phyloP scores from a whole-genome alignment of 1,139 yeast genomes.

The Protomyces pachydermus region DNA sequence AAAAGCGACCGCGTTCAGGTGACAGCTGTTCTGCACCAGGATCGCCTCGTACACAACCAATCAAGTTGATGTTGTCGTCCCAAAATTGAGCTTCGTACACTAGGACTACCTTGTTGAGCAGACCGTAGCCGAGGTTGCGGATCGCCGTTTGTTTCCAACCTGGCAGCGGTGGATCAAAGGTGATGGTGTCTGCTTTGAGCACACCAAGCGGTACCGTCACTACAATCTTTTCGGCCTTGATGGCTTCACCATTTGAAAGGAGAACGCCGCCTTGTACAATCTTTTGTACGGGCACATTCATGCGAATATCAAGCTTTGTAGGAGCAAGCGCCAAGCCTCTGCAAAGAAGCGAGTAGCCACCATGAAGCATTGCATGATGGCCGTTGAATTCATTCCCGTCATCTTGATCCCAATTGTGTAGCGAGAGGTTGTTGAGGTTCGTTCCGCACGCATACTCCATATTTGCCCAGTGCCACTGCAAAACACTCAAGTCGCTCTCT shows the following conservation, averaged over 20 bases:
- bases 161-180: constrained; percentile 45
- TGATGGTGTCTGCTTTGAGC: constrained; percentile 41
- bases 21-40: constrained; percentile 32
- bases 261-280: constrained; percentile 39
- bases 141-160: constrained; percentile 45
- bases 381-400: constrained; percentile 45
- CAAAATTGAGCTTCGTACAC: constrained; percentile 43
- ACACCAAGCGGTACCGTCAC: constrained; percentile 46
- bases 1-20: constrained; percentile 41
- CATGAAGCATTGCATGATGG: constrained; percentile 41
- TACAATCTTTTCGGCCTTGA: constrained; percentile 43
- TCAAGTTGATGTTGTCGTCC: constrained; percentile 41
- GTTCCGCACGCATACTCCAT: constrained; percentile 44
- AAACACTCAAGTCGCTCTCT: constrained; percentile 40
- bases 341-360: constrained; percentile 41
- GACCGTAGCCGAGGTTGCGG: constrained; percentile 44
- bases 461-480: constrained; percentile 46
- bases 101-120: constrained; percentile 43
- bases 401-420: constrained; percentile 45
- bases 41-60: constrained; percentile 39
- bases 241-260: constrained; percentile 41
- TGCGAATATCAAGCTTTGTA: constrained; percentile 42
- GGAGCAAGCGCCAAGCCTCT: constrained; percentile 44
- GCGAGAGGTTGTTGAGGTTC: constrained; percentile 40
- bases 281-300: constrained; percentile 42